phyloP scores from a whole-genome alignment of 2,329 filamentous ascomycete genomes.

The Stachybotrys echinatus region DNA sequence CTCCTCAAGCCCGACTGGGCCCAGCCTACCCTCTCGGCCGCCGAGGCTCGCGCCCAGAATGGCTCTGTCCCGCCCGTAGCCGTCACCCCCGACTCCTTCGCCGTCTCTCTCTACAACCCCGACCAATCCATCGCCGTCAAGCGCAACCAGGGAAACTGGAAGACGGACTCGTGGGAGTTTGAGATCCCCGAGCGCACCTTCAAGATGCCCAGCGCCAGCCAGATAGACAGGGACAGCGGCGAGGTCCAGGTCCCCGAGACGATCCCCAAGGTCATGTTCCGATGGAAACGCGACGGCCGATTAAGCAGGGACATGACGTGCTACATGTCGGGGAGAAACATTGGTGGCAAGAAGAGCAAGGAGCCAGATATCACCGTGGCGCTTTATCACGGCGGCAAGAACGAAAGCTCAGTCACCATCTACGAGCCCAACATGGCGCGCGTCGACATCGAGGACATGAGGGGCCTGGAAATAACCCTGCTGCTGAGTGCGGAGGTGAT shows the following conservation, averaged over 20 bases:
- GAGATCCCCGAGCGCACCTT: slow-evolving; percentile 86
- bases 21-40: slow-evolving; percentile 73
- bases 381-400: slow-evolving; percentile 67
- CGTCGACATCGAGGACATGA: slow-evolving; percentile 89
- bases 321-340: slow-evolving; percentile 74
- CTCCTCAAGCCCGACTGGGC: slow-evolving; percentile 80
- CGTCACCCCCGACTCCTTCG: slow-evolving; percentile 70
- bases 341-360: slow-evolving; percentile 72
- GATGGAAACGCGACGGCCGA: slow-evolving; percentile 84
- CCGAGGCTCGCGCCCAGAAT: slow-evolving; percentile 68
- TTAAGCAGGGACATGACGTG: slow-evolving; percentile 85
- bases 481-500: slow-evolving; percentile 59
- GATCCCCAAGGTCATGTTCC: slow-evolving; percentile 74
- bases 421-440: slow-evolving; percentile 91
- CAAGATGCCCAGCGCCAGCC: slow-evolving; percentile 69
- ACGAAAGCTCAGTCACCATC: slow-evolving; percentile 65
- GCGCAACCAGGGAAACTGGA: slow-evolving; percentile 71
- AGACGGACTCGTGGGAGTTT: slow-evolving; percentile 81
- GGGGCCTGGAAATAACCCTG: slow-evolving; percentile 83
- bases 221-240: slow-evolving; percentile 66
- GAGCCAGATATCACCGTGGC: slow-evolving; percentile 96
- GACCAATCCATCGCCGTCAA: slow-evolving; percentile 74
- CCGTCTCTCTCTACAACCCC: slow-evolving; percentile 89
- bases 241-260: slow-evolving; percentile 32
- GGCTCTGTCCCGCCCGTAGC: slow-evolving; percentile 60